phyloP scores from a whole-genome alignment of 768 basidiomycete species.

The Xerocomellus dryophilus region DNA sequence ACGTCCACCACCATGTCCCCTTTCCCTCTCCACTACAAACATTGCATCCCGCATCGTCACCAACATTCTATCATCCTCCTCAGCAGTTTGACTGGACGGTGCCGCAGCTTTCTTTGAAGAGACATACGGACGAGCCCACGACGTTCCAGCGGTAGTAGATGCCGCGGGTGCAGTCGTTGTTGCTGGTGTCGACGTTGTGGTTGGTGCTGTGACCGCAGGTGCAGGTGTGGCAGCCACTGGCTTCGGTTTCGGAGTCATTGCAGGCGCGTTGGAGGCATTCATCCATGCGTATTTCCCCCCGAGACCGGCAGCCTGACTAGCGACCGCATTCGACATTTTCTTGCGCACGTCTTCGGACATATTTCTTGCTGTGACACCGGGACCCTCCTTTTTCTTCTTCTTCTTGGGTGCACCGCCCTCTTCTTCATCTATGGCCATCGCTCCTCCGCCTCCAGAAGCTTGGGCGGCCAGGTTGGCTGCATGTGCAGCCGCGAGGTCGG shows the following conservation, averaged over 20 bases:
- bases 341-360: conserved; percentile 91
- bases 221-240: conserved; percentile 33
- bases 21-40: conserved; percentile 82
- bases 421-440: conserved; percentile 41
- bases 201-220: conserved; percentile 24
- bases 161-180: conserved; percentile 34
- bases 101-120: conserved; percentile 45
- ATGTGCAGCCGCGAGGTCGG: conserved; percentile 68
- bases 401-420: conserved; percentile 69
- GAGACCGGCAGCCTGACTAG: conserved; percentile 83
- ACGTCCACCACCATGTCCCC: conserved; percentile 78
- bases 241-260: conserved; percentile 40
- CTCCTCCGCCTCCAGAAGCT: conserved; percentile 35
- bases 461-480: conserved; percentile 62
- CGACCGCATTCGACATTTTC: conserved; percentile 88
- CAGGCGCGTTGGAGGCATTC: conserved; percentile 57
- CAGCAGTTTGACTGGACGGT: conserved; percentile 36
- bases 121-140: conserved; percentile 66
- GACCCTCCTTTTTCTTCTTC: conserved; percentile 77
- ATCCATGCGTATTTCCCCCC: conserved; percentile 88
- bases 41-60: conserved; percentile 79
- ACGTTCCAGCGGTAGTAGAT: conserved; percentile 26
- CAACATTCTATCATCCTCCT: conserved; percentile 56
- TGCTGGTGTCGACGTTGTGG: conserved; percentile 28
- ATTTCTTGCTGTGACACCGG: conserved; percentile 80